phyloP scores from a whole-genome alignment of 306 rosid species.

The Canavalia ensiformis region DNA sequence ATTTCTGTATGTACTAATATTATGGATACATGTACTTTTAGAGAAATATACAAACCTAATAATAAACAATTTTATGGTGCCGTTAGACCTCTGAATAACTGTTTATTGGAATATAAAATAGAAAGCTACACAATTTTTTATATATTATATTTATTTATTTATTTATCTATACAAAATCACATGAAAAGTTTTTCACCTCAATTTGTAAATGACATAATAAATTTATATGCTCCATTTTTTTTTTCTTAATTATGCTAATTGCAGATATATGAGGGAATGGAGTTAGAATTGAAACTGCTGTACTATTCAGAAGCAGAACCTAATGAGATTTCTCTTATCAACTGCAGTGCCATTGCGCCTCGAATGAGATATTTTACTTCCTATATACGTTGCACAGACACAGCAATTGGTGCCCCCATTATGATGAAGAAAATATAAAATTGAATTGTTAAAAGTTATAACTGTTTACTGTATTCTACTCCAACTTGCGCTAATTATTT shows the following conservation, averaged over 20 bases:
- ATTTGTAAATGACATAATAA: not conserved
- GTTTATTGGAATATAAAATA: not conserved
- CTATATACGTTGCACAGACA: too few relatives aligned
- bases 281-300: too few relatives aligned
- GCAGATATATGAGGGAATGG: not conserved
- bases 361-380: too few relatives aligned
- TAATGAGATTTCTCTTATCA: too few relatives aligned
- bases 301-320: too few relatives aligned
- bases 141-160: not conserved
- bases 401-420: not conserved
- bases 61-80: too few relatives aligned
- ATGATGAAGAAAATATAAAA: not conserved
- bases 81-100: too few relatives aligned
- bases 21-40: not conserved
- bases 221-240: not conserved
- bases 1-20: too few relatives aligned
- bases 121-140: not conserved
- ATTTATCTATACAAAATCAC: not conserved
- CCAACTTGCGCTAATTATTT: not conserved
- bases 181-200: not conserved
- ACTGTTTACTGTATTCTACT: not conserved
- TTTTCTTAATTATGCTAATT: not conserved
- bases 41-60: not conserved
- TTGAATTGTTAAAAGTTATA: not conserved
- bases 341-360: too few relatives aligned